Percentiles rank a stretch among this genome's conserved stretches.
phyloP scores from a whole-genome alignment of 257 asterid genomes.

The Mentha longifolia region DNA sequence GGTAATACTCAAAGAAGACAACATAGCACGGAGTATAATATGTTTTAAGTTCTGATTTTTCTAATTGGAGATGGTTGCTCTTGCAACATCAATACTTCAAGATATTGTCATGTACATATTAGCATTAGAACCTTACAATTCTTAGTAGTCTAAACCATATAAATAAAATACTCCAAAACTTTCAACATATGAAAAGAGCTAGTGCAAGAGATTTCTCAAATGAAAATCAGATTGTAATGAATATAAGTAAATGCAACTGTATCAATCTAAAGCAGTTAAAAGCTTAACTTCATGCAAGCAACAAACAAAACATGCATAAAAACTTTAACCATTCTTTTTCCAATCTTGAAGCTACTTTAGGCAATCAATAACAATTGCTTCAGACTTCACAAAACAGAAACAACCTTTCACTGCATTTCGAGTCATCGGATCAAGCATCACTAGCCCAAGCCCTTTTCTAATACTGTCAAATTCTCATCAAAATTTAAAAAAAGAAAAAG shows the following conservation, averaged over 20 bases:
- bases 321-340: not conserved
- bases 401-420: not conserved
- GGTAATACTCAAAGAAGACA: not conserved
- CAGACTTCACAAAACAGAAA: not conserved
- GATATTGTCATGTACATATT: not conserved
- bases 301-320: not conserved
- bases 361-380: conserved; percentile 1
- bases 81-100: conserved; percentile 18
- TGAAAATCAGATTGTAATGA: not conserved
- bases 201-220: not conserved
- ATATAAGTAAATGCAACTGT: not conserved
- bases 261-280: not conserved
- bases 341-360: conserved; percentile 20
- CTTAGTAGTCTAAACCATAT: not conserved
- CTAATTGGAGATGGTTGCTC: not conserved
- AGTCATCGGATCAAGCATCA: conserved; percentile 3
- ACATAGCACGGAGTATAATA: conserved; percentile 10
- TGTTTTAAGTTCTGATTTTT: not conserved
- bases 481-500: conserved; percentile 15
- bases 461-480: conserved; percentile 12
- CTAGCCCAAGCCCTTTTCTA: conserved; percentile 10
- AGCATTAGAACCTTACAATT: conserved; percentile 20
- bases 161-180: not conserved
- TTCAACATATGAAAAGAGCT: not conserved
- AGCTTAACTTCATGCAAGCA: not conserved